These are phyloP conservation scores for Salvia miltiorrhiza DNA, from an alignment of 257 asterid species.

Conservation along the genomic window DNA sequence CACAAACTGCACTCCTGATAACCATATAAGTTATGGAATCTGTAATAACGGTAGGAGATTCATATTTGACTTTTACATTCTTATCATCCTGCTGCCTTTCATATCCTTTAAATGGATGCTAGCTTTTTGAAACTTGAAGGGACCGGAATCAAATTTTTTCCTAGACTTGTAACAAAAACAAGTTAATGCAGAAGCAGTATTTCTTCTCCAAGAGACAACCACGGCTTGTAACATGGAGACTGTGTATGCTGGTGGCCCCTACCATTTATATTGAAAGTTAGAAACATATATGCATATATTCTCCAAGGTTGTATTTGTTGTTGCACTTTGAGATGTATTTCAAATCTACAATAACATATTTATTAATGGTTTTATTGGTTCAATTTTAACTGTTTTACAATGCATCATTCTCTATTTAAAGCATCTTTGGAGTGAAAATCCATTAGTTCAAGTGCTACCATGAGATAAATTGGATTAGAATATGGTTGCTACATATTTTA, in stretches of 20 bases:
- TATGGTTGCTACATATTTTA: not conserved
- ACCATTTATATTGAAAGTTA: not conserved
- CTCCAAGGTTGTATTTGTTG: not conserved
- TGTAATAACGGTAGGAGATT: not conserved
- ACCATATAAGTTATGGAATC: not conserved
- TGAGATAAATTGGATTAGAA: not conserved
- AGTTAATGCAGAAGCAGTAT: not conserved
- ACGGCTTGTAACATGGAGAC: too few relatives aligned
- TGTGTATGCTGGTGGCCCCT: not conserved
- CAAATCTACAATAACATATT: not conserved
- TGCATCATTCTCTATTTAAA: not conserved
- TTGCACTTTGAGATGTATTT: not conserved
- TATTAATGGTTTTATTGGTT: not conserved
- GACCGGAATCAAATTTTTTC: not conserved
- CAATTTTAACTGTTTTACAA: not conserved
- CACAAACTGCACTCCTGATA: not conserved
- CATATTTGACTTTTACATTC: not conserved
- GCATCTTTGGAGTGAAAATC: not conserved
- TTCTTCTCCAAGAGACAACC: not conserved
- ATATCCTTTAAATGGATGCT: too few relatives aligned
- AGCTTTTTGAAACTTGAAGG: not conserved
- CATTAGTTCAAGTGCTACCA: not conserved
- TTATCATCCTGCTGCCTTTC: not conserved
- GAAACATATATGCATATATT: not conserved
- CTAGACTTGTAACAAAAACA: not conserved